These are phyloP conservation scores for Xylariaceae sp. DNA, from an alignment of 2,329 filamentous ascomycete genomes.

Conservation along the genomic window DNA sequence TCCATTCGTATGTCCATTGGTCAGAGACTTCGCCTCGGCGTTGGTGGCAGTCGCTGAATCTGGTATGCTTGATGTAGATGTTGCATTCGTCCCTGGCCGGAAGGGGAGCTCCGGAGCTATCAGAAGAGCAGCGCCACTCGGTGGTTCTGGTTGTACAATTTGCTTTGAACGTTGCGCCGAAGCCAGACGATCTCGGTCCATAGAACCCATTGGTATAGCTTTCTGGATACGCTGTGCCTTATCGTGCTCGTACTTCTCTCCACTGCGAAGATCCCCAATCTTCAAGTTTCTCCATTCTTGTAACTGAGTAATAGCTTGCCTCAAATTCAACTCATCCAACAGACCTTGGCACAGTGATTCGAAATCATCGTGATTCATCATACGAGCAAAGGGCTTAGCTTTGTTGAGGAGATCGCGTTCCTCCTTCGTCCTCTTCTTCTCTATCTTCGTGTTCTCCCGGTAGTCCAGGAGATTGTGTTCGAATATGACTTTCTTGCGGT, in stretches of 20 bases:
- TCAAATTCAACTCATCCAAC: slow-evolving; percentile 84
- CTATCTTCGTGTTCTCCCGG: slow-evolving; percentile 78
- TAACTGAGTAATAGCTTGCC: slow-evolving; percentile 82
- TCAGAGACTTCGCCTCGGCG: slow-evolving; percentile 48
- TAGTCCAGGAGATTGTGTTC: slow-evolving; percentile 94
- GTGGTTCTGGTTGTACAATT: slow-evolving; percentile 62
- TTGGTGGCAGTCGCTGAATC: slow-evolving; percentile 33
- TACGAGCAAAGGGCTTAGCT: slow-evolving; percentile 89
- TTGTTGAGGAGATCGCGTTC: slow-evolving; percentile 89
- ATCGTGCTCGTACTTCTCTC: slow-evolving; percentile 89
- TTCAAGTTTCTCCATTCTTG: slow-evolving; percentile 89
- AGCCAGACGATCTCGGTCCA: slow-evolving; percentile 76
- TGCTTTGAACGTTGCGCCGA: slow-evolving; percentile 67
- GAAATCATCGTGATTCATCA: slow-evolving; percentile 94
- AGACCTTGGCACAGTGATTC: slow-evolving; percentile 80
- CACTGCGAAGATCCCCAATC: slow-evolving; percentile 78
- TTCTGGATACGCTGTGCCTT: slow-evolving; percentile 73
- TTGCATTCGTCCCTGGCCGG: slow-evolving; percentile 39
- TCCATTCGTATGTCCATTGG: slow-evolving; percentile 45
- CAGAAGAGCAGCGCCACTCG: slow-evolving; percentile 69
- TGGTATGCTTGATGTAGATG: slow-evolving; percentile 16
- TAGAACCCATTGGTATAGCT: slow-evolving; percentile 67
- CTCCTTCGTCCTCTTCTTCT: slow-evolving; percentile 96
- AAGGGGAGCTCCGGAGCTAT: slow-evolving; percentile 75
- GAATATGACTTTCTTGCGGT: slow-evolving; percentile 94